A percentile compares a stretch with the other conserved stretches of the same genome.
Evolutionary conservation across 148 eudicot genomes (phyloP).

Genomic region (Polygonum aviculare): DNA sequence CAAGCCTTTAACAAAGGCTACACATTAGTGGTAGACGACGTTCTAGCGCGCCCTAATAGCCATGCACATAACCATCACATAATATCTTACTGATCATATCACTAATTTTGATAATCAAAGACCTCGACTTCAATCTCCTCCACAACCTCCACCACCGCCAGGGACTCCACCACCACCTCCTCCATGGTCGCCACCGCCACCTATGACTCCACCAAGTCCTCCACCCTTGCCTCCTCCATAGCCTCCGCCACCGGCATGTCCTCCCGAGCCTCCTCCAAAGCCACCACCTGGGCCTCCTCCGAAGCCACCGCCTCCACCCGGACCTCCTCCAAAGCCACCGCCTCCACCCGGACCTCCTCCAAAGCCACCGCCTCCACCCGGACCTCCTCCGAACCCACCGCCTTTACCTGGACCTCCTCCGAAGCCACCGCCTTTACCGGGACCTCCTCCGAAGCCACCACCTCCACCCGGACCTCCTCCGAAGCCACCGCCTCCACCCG

Average conservation of each 20-base stretch:
- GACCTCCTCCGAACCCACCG: slow-evolving; percentile 1
- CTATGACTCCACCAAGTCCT: background rate
- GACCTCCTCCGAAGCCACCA: too few relatives aligned
- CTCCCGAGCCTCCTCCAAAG: too few relatives aligned
- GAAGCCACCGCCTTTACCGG: background rate
- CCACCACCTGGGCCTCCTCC: background rate
- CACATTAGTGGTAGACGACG: background rate
- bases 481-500: background rate
- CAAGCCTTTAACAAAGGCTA: background rate
- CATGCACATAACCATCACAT: slow-evolving; percentile 1
- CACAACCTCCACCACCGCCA: background rate
- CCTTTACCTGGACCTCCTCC: background rate
- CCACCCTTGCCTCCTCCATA: slow-evolving; percentile 1
- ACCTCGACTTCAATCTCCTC: background rate
- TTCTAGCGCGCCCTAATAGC: background rate
- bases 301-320: background rate
- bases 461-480: background rate
- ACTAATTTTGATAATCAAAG: background rate
- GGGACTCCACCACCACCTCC: background rate
- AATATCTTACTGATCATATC: background rate
- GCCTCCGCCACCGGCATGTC: background rate
- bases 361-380: background rate
- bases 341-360: too few relatives aligned
- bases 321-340: background rate
- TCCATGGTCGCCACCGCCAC: background rate